phyloP scores from a whole-genome alignment of 305 asterid genomes.

The Fraxinus platypoda region DNA sequence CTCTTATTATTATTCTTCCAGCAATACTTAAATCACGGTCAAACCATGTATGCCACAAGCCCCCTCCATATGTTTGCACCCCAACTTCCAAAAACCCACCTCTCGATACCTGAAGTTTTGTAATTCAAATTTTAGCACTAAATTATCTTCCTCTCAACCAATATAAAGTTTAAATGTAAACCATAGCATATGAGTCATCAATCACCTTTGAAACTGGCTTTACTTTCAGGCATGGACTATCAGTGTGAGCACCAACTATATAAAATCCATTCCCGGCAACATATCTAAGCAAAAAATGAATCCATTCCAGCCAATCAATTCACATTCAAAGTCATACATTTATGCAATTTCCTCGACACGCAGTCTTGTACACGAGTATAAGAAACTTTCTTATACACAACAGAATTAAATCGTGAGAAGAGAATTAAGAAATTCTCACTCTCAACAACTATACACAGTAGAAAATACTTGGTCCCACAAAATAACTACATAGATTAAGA shows the following conservation, averaged over 20 bases:
- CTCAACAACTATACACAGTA: background rate
- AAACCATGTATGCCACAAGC: conserved; percentile 98
- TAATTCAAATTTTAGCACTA: background rate
- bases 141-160: background rate
- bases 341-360: background rate
- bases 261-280: conserved; percentile 79
- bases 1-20: conserved; percentile 69
- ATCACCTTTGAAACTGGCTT: conserved; percentile 81
- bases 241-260: conserved; percentile 94
- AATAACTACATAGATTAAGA: background rate
- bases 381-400: background rate
- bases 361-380: background rate
- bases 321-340: background rate
- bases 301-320: conserved; percentile 14
- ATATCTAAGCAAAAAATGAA: conserved; percentile 47
- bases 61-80: conserved; percentile 91
- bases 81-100: conserved; percentile 93
- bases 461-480: background rate
- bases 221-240: conserved; percentile 83
- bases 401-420: background rate
- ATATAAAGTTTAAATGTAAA: conserved; percentile 9
- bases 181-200: background rate
- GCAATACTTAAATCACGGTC: conserved; percentile 89
- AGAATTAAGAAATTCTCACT: background rate
- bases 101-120: conserved; percentile 61